A percentile compares a stretch with the other conserved stretches of the same genome.
Evolutionary conservation across 1,284 basidiomycete genomes (phyloP).

Genomic region (Moesziomyces antarcticus): DNA sequence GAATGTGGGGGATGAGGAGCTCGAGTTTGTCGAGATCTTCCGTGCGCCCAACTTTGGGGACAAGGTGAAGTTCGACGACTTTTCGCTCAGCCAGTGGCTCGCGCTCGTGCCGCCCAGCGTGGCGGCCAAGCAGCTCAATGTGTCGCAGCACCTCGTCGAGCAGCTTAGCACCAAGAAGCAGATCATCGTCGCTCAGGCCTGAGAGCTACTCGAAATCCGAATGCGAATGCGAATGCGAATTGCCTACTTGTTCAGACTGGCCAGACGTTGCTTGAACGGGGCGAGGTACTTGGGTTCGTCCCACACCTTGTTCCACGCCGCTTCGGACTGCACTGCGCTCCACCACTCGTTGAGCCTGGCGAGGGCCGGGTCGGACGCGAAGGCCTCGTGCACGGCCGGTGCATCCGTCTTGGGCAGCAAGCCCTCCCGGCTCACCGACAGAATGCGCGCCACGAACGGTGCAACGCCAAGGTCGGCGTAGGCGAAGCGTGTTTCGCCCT

Average conservation of each 20-base stretch:
- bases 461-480: constrained; percentile 24
- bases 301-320: constrained; percentile 21
- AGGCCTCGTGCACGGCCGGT: constrained; percentile 5
- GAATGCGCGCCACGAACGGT: constrained; percentile 10
- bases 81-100: constrained; percentile 36
- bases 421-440: neutral
- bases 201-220: too few species aligned
- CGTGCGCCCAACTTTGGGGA: constrained; percentile 68
- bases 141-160: constrained; percentile 4
- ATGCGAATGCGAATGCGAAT: too few species aligned
- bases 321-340: constrained; percentile 4
- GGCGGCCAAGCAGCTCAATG: constrained; percentile 15
- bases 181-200: constrained; percentile 11
- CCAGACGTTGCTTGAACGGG: neutral
- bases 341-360: constrained; percentile 20
- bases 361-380: constrained; percentile 5
- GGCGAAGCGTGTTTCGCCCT: constrained; percentile 7
- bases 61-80: constrained; percentile 20
- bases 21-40: constrained; percentile 77
- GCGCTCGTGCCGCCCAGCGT: constrained; percentile 28
- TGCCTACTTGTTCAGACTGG: neutral
- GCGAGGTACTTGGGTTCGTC: constrained; percentile 9
- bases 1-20: constrained; percentile 76
- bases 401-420: neutral
- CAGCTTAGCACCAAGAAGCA: constrained; percentile 20